Conservation (phyloP, 345 rosid species). For the Lagerstroemia speciosa region DNA sequence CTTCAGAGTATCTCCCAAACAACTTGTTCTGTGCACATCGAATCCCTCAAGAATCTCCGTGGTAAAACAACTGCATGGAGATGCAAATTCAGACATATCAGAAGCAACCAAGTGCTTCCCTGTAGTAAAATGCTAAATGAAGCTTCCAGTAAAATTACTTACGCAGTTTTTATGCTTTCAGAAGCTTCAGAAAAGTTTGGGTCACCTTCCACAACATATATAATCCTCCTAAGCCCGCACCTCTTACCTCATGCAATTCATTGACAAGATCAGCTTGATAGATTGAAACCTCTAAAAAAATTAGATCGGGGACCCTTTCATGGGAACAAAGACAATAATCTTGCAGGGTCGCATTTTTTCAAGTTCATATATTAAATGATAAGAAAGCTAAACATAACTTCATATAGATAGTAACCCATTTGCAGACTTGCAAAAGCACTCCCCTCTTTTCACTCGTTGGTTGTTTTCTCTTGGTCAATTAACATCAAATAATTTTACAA, state of each 20-base stretch:
- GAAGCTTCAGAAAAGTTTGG: conserved; percentile 72
- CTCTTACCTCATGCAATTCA: conserved; percentile 31
- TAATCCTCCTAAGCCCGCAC: conserved; percentile 78
- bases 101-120: neutral
- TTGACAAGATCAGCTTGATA: neutral
- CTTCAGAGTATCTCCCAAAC: conserved; percentile 66
- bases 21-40: conserved; percentile 67
- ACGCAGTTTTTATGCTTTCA: conserved; percentile 90
- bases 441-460: neutral
- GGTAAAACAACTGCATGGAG: conserved; percentile 66
- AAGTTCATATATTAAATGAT: neutral
- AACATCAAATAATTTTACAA: neutral
- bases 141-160: conserved; percentile 16
- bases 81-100: neutral
- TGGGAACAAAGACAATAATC: neutral
- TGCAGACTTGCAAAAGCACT: neutral
- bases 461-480: neutral
- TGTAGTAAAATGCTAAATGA: neutral
- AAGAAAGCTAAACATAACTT: neutral
- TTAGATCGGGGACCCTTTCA: neutral
- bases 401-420: neutral
- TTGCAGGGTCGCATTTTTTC: neutral
- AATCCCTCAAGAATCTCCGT: conserved; percentile 92
- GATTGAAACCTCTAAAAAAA: neutral
- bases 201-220: conserved; percentile 89